Evolutionary conservation across 106 monocot species (phyloP), one percentile per base, ranked within the genome.

Genomic region (Chionographis japonica): DNA sequence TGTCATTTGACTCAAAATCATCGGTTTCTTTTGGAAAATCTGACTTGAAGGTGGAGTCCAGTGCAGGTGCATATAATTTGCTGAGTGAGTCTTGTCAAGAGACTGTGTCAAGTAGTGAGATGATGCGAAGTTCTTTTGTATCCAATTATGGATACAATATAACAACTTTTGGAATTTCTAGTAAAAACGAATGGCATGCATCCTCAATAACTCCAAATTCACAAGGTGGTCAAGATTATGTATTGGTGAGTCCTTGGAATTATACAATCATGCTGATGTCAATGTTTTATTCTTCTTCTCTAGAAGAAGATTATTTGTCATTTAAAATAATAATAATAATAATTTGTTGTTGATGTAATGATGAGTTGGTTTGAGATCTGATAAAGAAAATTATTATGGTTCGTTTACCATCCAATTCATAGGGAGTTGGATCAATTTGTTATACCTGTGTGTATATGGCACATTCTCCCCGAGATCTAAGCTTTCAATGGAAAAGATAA

Each of bases 11-110:
- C 27, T 27, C 27, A 0, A 27, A 27, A 27, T 27, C 27, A 27
- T 27, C 27, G 27, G 27, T 27, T 27, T 27, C 27, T 27, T 27
- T 27, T 27, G 27, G 27, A 27, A 27, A 27, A 27, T 27, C 27
- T 27, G 27, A 27, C 27, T 27, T 27, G 27, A 13, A 16, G 35
- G n/a, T 56, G 20, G 37, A 37, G 54, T 77, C 46, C 63, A 82
- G 82, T 74, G 68, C 77, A 82, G 82, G 82, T 64, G 82, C 77
- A 59, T 54, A 18, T 73, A 62, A 67, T 37, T 73, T 82, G 68
- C 9, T 82, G 40, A 62, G 55, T 12, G 55, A 74, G n/a, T 13
- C 5, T 10, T 4, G 19, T 35, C 41, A 65, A 12, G 38, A 50
- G 14, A 43, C 9, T 46, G 13, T 57, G 4, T 62, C 76, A 42